These are phyloP conservation scores for Galerina marginata DNA, from an alignment of 768 basidiomycete genomes.

Conservation along the genomic window DNA sequence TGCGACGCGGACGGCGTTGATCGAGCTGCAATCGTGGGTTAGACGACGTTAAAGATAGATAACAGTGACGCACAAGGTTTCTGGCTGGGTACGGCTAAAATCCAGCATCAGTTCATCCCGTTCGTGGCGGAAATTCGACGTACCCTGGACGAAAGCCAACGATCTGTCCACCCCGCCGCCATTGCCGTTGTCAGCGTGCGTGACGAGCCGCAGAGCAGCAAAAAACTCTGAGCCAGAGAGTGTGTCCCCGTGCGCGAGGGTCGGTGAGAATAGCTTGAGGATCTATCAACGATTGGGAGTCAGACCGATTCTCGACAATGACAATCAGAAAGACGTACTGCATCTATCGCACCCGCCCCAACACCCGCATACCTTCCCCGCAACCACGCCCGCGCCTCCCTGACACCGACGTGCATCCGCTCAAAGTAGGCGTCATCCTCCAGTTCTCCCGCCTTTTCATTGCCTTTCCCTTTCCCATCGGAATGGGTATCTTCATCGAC, in stretches of 20 bases:
- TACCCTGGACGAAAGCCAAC: slow-evolving; percentile 81
- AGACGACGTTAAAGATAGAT: not conserved
- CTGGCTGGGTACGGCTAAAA: not conserved
- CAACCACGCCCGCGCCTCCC: slow-evolving; percentile 79
- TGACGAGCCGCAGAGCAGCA: slow-evolving; percentile 69
- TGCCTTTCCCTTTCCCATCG: slow-evolving; percentile 35
- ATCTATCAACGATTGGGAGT: slow-evolving; percentile 48
- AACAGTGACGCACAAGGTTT: too few species aligned
- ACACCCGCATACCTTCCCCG: slow-evolving; percentile 70
- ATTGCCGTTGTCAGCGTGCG: slow-evolving; percentile 65
- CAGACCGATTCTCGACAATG: not conserved
- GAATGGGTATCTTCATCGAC: slow-evolving; percentile 22
- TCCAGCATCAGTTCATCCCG: not conserved
- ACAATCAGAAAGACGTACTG: slow-evolving; percentile 42
- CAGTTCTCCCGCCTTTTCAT: slow-evolving; percentile 22
- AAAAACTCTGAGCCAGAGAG: slow-evolving; percentile 79
- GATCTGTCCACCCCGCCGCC: slow-evolving; percentile 53
- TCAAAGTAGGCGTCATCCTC: slow-evolving; percentile 60
- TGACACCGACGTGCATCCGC: slow-evolving; percentile 54
- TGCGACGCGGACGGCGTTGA: slow-evolving; percentile 23
- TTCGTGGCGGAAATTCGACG: slow-evolving; percentile 24
- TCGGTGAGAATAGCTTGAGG: slow-evolving; percentile 66
- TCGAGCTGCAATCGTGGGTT: not conserved
- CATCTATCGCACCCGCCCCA: slow-evolving; percentile 57
- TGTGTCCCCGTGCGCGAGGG: slow-evolving; percentile 53